These are phyloP conservation scores for Cinnamomum micranthum DNA, from an alignment of 164 flowering plant species.

Conservation along the genomic window DNA sequence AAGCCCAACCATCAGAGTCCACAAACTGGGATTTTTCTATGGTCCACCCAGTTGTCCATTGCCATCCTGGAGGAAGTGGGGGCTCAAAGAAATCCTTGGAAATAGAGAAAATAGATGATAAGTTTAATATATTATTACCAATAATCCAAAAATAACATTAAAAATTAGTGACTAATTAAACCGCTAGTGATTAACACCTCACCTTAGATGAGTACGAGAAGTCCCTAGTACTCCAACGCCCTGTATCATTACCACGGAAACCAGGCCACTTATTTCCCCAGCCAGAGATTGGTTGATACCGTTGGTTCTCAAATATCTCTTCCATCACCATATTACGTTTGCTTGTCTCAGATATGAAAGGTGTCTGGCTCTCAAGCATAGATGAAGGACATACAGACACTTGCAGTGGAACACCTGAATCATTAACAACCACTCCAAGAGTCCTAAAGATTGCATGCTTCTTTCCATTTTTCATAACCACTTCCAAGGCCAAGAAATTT, in stretches of 20 bases:
- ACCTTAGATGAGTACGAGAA: conserved; percentile 69
- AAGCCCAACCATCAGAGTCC: conserved; percentile 77
- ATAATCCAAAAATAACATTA: neutral
- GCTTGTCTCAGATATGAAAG: conserved; percentile 18
- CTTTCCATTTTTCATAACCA: conserved; percentile 78
- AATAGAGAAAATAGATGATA: conserved; percentile 10
- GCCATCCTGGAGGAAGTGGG: conserved; percentile 64
- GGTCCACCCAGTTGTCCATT: conserved; percentile 64
- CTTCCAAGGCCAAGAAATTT: conserved; percentile 72
- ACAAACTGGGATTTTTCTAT: conserved; percentile 56
- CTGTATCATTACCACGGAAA: conserved; percentile 44
- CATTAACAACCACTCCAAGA: conserved; percentile 75
- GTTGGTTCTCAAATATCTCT: conserved; percentile 76
- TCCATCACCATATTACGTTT: conserved; percentile 31
- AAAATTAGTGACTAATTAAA: neutral
- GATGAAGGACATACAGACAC: conserved; percentile 44
- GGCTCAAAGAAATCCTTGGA: conserved; percentile 74
- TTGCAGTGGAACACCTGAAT: conserved; percentile 67
- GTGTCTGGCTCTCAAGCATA: conserved; percentile 20
- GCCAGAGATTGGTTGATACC: conserved; percentile 56
- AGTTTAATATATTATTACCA: neutral
- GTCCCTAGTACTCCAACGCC: conserved; percentile 71
- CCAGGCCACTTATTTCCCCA: conserved; percentile 55
- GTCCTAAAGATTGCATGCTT: conserved; percentile 84
- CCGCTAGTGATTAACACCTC: conserved; percentile 6